Percentiles rank a stretch among this genome's conserved stretches.
Conservation (phyloP, 2,329 filamentous ascomycete species). For the Colletotrichum magnum region DNA sequence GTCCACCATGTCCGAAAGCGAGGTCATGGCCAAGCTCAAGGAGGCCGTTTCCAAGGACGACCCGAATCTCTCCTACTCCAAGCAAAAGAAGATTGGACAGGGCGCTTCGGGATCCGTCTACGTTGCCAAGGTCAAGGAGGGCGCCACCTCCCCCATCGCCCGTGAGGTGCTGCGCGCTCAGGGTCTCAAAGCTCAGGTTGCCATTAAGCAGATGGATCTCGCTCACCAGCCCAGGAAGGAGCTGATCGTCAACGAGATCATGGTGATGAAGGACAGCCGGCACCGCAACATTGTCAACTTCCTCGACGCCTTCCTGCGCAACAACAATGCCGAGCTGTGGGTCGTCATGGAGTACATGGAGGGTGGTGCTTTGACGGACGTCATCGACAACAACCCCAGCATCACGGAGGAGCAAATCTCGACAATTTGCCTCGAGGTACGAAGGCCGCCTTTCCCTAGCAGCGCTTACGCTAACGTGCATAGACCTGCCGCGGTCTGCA, state of each 20-base stretch:
- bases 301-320: conserved; percentile 94
- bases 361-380: conserved; percentile 95
- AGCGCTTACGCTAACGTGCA: conserved; percentile 42
- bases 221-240: conserved; percentile 98
- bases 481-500: conserved; percentile 96
- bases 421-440: conserved; percentile 95
- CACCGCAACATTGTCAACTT: conserved; percentile 99
- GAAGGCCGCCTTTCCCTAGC: conserved; percentile 44
- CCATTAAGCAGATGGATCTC: conserved; percentile 99
- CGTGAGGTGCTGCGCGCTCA: conserved; percentile 84
- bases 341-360: conserved; percentile 99
- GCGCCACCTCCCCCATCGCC: conserved; percentile 84
- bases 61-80: conserved; percentile 94
- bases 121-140: conserved; percentile 94
- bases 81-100: conserved; percentile 99
- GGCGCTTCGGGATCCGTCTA: conserved; percentile 98
- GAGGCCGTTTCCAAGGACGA: conserved; percentile 97
- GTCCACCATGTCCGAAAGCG: conserved; percentile 97
- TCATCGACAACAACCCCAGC: conserved; percentile 96
- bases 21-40: conserved; percentile 96
- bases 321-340: conserved; percentile 97
- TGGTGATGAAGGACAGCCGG: conserved; percentile 99
- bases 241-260: conserved; percentile 98
- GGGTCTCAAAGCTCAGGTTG: conserved; percentile 88
- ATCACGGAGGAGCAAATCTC: conserved; percentile 98